These are phyloP conservation scores for Limnanthes douglasii DNA, from an alignment of 345 rosid species.

Conservation along the genomic window DNA sequence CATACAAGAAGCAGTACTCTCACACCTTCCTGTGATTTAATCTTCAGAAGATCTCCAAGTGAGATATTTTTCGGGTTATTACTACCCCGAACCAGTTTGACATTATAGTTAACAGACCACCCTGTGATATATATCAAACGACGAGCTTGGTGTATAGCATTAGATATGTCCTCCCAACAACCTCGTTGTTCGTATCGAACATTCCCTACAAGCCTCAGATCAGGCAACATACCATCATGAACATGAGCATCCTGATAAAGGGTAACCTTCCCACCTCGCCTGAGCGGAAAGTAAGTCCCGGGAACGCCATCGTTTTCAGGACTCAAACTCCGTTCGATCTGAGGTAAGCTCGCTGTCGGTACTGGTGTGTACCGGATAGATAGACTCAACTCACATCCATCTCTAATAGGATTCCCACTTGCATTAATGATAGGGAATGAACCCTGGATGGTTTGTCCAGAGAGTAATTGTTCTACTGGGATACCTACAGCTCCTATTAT, in stretches of 20 bases:
- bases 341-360: constrained; percentile 27
- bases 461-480: constrained; percentile 42
- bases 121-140: constrained; percentile 77
- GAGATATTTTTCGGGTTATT: constrained; percentile 17
- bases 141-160: constrained; percentile 68
- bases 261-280: constrained; percentile 66
- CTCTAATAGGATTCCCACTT: constrained; percentile 57
- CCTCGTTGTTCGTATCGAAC: constrained; percentile 31
- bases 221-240: constrained; percentile 42
- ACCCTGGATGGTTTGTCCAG: constrained; percentile 49
- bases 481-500: constrained; percentile 67
- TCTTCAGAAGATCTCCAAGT: constrained; percentile 69
- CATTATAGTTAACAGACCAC: constrained; percentile 70
- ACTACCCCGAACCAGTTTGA: constrained; percentile 47
- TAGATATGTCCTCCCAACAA: constrained; percentile 71
- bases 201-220: constrained; percentile 38
- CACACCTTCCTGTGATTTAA: constrained; percentile 93
- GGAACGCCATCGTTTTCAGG: constrained; percentile 53
- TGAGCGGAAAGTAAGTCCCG: constrained; percentile 72
- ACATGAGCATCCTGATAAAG: constrained; percentile 93
- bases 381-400: constrained; percentile 49
- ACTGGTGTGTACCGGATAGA: constrained; percentile 55
- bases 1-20: constrained; percentile 82
- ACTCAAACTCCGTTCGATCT: constrained; percentile 42
- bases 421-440: constrained; percentile 39